Evolutionary conservation across 2,329 filamentous ascomycete species (phyloP), one percentile per base, ranked within the genome.

Genomic region (Fusarium fracticaudum): DNA sequence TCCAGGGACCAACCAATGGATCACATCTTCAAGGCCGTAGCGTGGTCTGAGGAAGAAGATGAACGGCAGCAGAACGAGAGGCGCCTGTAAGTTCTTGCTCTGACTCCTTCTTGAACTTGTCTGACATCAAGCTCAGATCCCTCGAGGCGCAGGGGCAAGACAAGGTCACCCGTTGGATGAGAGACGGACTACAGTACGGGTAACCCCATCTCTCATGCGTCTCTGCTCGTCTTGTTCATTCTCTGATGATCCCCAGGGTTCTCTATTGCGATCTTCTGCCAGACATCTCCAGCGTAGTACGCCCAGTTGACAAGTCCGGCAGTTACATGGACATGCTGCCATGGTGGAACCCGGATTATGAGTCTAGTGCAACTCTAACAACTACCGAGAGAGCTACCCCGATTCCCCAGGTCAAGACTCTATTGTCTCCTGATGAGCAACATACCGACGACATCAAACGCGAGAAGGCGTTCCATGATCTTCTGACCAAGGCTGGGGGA

Each of bases 81-180:
- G 24, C 35, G 35, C 40, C 15, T 12, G 71, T 74, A 31, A 40
- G 71, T 64, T 41, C 26, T 20, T 31, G 35, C 15, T 24, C 31
- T 26, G 24, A 15, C 26, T 15, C 17, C 45, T 18, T 55, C 33
- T n/a, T 22, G 22, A 24, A 29, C 38, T 60, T 22, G 22, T 35
- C 59, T 74, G 26, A 73, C 54, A 60, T 22, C 13, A n/a, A 50
- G 38, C 55, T 43, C 18, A 74, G 71, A 45, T 59, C 37, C 10
- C 35, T 72, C 31, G 41, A 60, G 18, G 33, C 60, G 38, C 41
- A 68, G 48, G 48, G 54, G 11, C 67, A 63, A 18, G 71, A 73
- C 43, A 73, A 74, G 38, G 71, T 73, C 33, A 48, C 62, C 48
- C 71, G 67, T 13, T 73, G 71, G 71, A 73, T 73, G 67, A 74